Base-by-base conservation (phyloP, 176 grass and related monocot species). In the Tuctoria greenei region DNA sequence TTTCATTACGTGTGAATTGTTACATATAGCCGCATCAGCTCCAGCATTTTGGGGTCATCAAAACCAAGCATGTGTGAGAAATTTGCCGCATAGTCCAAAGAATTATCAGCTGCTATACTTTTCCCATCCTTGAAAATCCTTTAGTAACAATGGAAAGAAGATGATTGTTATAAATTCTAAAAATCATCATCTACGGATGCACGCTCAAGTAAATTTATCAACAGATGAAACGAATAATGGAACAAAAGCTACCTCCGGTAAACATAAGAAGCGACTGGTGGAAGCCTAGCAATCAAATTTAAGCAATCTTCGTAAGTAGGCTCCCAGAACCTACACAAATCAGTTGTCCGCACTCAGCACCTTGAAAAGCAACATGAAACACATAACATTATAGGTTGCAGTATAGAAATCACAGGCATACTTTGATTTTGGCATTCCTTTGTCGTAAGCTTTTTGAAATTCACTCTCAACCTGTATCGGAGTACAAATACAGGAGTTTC, bases 61-160 rank as follows among this genome's bases (percentile, higher is more conserved):
- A 92, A 99, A 36, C 91, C 95, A 71, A 99, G 84, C 95, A 99
- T 92, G 80, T 99, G 95, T 79, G 95, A 99, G 83, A 92, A 99
- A 80, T 99, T 95, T 10, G 95, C 95, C 1, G 86, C 89, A 2
- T 95, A 99, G 52, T 99, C 95, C 79, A 99, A 73, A 75, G 84
- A 68, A 86, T 76, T 90, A 70, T 99, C 89, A 66, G 91, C 69
- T 81, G 77, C 64, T 73, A 99, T 90, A 61, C 80, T 73, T 86
- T 92, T 83, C 38, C 89, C 89, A 46, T 92, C 84, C 85, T 99
- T 99, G 82, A 88, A 95, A 67, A 99, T 92, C 79, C 95, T 99
- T 66, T n/a, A 72, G 51, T 28, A 44, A 70, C 16, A 41, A 85
- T 70, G 55, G 24, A 77, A 81, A 18, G 17, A 61, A 73, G 61